Percentiles rank a stretch among this genome's conserved stretches.
Conservation (phyloP, 2,329 filamentous ascomycete genomes). For the Phaeosphaeria sp. region DNA sequence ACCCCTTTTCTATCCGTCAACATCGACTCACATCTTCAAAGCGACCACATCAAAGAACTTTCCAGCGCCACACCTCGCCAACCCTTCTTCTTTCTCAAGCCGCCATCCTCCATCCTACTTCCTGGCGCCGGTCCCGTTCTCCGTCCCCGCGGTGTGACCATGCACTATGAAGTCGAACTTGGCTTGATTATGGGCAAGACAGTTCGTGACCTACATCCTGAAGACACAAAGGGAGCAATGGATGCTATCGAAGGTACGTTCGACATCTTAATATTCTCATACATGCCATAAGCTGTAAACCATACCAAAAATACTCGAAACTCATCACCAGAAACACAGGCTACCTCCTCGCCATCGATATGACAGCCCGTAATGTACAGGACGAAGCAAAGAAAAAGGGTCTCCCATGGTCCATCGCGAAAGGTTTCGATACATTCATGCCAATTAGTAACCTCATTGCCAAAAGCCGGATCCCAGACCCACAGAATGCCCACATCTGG, state of each 20-base stretch:
- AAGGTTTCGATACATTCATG: slow-evolving; percentile 97
- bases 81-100: slow-evolving; percentile 99
- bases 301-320: neutral
- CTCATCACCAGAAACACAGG: slow-evolving; percentile 54
- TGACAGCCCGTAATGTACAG: slow-evolving; percentile 95
- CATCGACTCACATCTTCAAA: slow-evolving; percentile 42
- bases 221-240: slow-evolving; percentile 77
- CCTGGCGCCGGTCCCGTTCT: slow-evolving; percentile 81
- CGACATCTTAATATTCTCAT: neutral
- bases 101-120: slow-evolving; percentile 81
- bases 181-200: slow-evolving; percentile 86
- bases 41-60: slow-evolving; percentile 92
- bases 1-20: neutral
- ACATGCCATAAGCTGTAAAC: neutral
- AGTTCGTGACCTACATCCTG: slow-evolving; percentile 74
- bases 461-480: slow-evolving; percentile 81
- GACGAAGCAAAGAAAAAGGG: slow-evolving; percentile 97
- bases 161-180: slow-evolving; percentile 96
- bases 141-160: slow-evolving; percentile 78
- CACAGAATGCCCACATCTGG: slow-evolving; percentile 86
- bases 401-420: slow-evolving; percentile 93
- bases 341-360: slow-evolving; percentile 92
- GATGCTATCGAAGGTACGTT: slow-evolving; percentile 78
- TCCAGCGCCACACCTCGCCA: slow-evolving; percentile 88
- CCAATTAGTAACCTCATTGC: slow-evolving; percentile 83